phyloP scores from a whole-genome alignment of 176 grass and related monocot species.

The Zoysia japonica region DNA sequence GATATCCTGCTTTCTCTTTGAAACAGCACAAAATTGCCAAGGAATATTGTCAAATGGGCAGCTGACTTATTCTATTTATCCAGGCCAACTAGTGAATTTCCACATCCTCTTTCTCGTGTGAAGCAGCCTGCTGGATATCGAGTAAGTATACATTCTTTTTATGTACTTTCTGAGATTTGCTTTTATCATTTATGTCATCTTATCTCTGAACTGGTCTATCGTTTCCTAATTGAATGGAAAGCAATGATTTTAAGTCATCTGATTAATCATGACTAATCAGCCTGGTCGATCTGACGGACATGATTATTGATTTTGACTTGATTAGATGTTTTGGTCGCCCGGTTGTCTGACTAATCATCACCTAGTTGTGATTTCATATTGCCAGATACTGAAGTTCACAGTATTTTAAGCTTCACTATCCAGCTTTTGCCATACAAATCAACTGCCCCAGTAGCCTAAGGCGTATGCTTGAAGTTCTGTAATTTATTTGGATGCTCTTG shows the following conservation, averaged over 20 bases:
- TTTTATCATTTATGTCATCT: not conserved
- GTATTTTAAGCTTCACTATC: not conserved
- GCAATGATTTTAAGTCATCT: not conserved
- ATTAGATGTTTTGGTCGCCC: no score
- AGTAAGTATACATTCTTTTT: conserved; percentile 51
- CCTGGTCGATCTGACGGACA: no score
- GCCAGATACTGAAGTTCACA: not conserved
- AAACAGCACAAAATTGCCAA: conserved; percentile 17
- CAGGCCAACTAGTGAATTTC: conserved; percentile 97
- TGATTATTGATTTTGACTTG: no score
- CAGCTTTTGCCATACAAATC: conserved; percentile 3
- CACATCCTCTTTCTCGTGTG: conserved; percentile 95
- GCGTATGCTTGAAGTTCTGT: conserved; percentile 24
- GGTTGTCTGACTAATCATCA: no score
- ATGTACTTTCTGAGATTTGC: not conserved
- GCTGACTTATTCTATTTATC: conserved; percentile 50
- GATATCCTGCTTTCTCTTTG: conserved; percentile 31
- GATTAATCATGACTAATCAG: no score
- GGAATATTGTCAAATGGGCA: conserved; percentile 24
- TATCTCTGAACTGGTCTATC: not conserved
- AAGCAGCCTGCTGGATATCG: conserved; percentile 83
- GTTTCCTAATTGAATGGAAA: not conserved
- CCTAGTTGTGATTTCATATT: not conserved
- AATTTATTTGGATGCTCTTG: conserved; percentile 7
- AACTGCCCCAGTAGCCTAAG: conserved; percentile 5